Evolutionary conservation across 2,329 filamentous ascomycete species (phyloP).

Genomic region (Colletotrichum orchidophilum): DNA sequence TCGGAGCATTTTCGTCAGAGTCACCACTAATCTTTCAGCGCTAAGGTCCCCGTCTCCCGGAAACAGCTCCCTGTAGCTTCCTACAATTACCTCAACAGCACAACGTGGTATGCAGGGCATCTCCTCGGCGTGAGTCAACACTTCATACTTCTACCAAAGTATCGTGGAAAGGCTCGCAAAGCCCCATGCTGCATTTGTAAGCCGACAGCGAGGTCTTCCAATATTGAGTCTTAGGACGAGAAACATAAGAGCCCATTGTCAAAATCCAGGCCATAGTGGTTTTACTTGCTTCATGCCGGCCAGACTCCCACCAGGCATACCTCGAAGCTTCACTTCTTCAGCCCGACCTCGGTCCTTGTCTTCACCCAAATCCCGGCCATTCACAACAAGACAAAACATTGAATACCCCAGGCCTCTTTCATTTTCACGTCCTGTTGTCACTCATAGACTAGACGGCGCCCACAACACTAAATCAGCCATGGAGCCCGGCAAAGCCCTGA

Average conservation of each 20-base stretch:
- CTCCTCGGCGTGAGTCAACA: constrained; percentile 29
- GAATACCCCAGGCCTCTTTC: not conserved
- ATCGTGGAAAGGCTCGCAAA: constrained; percentile 8
- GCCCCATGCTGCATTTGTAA: constrained; percentile 1
- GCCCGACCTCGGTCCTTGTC: constrained; percentile 3
- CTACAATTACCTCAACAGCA: constrained; percentile 12
- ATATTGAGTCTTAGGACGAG: not conserved
- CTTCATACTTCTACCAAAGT: not conserved
- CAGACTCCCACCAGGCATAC: constrained; percentile 29
- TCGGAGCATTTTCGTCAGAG: not conserved
- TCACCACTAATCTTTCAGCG: not conserved
- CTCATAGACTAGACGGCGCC: not conserved
- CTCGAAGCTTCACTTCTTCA: constrained; percentile 23
- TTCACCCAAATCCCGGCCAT: not conserved
- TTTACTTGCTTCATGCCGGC: constrained; percentile 25
- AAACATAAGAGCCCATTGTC: not conserved
- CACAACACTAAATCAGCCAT: constrained; percentile 6
- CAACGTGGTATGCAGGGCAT: constrained; percentile 22
- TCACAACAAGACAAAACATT: not conserved
- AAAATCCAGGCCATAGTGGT: not conserved
- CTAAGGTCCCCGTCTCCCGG: not conserved
- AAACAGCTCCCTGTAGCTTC: constrained; percentile 9
- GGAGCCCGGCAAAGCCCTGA: constrained; percentile 34
- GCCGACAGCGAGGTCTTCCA: not conserved
- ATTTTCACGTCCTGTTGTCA: not conserved